Percentiles rank a stretch among this genome's conserved stretches.
phyloP scores from a whole-genome alignment of 371 early-diverging fungal species.

The Rhizopus microsporus region DNA sequence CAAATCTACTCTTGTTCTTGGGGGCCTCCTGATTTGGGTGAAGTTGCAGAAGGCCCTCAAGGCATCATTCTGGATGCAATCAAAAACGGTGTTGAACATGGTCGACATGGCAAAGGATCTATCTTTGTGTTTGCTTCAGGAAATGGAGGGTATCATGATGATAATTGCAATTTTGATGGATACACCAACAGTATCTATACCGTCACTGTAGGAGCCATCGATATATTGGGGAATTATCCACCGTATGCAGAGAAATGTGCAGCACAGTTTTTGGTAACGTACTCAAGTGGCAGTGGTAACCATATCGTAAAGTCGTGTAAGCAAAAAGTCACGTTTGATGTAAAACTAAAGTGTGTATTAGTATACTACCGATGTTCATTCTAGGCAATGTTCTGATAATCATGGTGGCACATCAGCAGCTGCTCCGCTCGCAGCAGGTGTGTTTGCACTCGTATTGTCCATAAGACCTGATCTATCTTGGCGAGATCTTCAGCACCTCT shows the following conservation, averaged over 20 bases:
- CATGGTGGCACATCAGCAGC: conserved; percentile 93
- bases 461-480: conserved; percentile 83
- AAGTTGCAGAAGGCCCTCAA: conserved; percentile 81
- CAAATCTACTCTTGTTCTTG: conserved; percentile 93
- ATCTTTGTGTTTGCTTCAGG: conserved; percentile 95
- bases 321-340: too few relatives aligned
- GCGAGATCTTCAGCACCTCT: conserved; percentile 88
- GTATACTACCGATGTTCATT: conserved; percentile 74
- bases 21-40: conserved; percentile 91
- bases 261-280: conserved; percentile 86
- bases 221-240: conserved; percentile 75
- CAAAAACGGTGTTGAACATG: conserved; percentile 77
- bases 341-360: conserved; percentile 1
- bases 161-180: conserved; percentile 97
- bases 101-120: conserved; percentile 83
- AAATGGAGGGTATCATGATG: conserved; percentile 81
- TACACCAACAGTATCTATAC: conserved; percentile 95
- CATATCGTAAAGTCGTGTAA: conserved; percentile 52
- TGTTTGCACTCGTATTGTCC: conserved; percentile 72
- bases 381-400: conserved; percentile 57
- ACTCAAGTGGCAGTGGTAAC: conserved; percentile 70
- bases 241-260: conserved; percentile 86
- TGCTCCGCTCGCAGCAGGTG: conserved; percentile 84
- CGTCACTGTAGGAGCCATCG: conserved; percentile 89
- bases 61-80: conserved; percentile 80